Evolutionary conservation across 164 flowering plant species (phyloP).

Genomic region (Vitis amurensis): DNA sequence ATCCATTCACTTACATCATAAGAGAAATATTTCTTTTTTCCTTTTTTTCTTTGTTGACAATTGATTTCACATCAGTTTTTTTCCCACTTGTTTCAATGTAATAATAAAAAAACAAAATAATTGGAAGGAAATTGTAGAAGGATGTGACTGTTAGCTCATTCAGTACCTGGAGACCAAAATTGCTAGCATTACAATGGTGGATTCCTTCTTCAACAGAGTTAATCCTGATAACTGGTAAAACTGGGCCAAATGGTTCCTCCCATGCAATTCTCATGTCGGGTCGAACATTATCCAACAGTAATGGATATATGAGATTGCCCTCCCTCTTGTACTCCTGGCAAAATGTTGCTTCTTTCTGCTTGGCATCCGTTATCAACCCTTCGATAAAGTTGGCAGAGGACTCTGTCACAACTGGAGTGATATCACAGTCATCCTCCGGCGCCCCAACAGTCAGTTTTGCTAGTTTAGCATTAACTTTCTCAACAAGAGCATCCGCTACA

Average conservation of each 20-base stretch:
- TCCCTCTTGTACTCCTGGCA: constrained; percentile 93
- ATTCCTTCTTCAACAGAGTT: constrained; percentile 91
- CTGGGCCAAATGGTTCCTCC: constrained; percentile 99
- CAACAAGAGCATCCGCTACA: constrained; percentile 76
- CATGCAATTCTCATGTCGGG: constrained; percentile 99
- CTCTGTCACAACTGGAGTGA: constrained; percentile 94
- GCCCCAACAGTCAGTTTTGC: constrained; percentile 81
- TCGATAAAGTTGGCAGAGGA: constrained; percentile 91
- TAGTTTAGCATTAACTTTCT: constrained; percentile 81
- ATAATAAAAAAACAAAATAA: no score
- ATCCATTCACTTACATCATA: no score
- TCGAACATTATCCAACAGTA: constrained; percentile 83
- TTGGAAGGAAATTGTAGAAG: no score
- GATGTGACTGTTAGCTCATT: neutral
- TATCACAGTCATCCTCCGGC: constrained; percentile 89
- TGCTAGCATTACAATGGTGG: constrained; percentile 99
- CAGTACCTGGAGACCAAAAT: constrained; percentile 95
- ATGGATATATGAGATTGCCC: constrained; percentile 97
- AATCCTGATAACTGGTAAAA: constrained; percentile 89
- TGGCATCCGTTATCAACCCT: constrained; percentile 92
- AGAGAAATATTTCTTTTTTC: no score
- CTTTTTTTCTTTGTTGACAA: no score
- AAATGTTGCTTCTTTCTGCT: constrained; percentile 89
- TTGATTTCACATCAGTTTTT: no score
- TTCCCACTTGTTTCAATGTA: no score